Percentiles rank a stretch among this genome's conserved stretches.
These are phyloP conservation scores for Hygrophila difformis DNA, from an alignment of 257 asterid species.

Conservation along the genomic window DNA sequence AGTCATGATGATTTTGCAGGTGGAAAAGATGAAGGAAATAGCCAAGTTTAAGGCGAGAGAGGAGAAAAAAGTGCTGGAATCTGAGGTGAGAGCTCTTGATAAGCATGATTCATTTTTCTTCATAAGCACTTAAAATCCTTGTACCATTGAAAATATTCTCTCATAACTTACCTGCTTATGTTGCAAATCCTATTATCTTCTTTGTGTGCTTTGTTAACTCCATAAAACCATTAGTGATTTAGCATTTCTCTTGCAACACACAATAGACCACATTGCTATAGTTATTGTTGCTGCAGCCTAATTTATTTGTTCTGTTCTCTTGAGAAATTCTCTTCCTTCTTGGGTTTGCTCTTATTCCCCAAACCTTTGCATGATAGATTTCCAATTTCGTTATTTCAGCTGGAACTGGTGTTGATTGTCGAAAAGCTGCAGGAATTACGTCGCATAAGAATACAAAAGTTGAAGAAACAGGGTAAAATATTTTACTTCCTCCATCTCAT, in stretches of 20 bases:
- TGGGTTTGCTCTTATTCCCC: conserved; percentile 3
- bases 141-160: no score
- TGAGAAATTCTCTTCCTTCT: neutral
- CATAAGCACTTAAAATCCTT: neutral
- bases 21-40: conserved; percentile 81
- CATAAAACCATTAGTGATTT: no score
- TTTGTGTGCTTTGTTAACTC: no score
- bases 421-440: conserved; percentile 93
- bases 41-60: conserved; percentile 82
- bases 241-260: no score
- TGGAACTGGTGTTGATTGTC: conserved; percentile 80
- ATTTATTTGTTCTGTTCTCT: neutral
- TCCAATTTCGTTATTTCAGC: conserved; percentile 38
- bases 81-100: conserved; percentile 54
- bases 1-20: conserved; percentile 34
- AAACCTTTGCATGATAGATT: conserved; percentile 9
- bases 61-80: conserved; percentile 60
- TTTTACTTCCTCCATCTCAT: no score
- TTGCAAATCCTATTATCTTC: no score
- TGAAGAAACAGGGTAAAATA: conserved; percentile 82
- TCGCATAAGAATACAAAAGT: conserved; percentile 71
- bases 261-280: no score
- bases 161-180: no score
- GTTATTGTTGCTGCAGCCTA: conserved; percentile 2
- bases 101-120: neutral